Conservation (phyloP, 352 stramenopile species). For the Globisporangium cederbergense region DNA sequence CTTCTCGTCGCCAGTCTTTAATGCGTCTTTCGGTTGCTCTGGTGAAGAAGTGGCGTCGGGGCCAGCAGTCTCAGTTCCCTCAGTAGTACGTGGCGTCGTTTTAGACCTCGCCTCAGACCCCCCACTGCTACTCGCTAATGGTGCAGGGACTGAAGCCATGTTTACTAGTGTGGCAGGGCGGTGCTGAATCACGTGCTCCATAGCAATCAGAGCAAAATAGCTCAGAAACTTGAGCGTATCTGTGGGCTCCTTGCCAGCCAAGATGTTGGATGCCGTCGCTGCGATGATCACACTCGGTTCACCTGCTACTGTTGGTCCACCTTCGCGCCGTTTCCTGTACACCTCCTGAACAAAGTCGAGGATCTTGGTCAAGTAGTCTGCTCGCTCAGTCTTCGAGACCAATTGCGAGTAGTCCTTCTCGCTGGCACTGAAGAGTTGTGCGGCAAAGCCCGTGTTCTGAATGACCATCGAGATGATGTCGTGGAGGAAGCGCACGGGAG, state of each 20-base stretch:
- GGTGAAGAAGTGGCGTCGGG: too few relatives aligned
- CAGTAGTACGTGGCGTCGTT: not conserved
- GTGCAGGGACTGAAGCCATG: not conserved
- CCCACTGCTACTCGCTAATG: not conserved
- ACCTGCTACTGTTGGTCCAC: conserved; percentile 1
- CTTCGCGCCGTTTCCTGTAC: conserved; percentile 34
- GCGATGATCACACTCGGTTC: conserved; percentile 42
- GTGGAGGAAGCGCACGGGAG: conserved; percentile 79
- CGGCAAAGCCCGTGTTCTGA: conserved; percentile 58
- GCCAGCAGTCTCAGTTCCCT: not conserved
- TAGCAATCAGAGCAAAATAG: conserved; percentile 53
- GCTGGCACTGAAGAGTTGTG: conserved; percentile 35
- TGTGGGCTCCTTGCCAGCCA: conserved; percentile 68
- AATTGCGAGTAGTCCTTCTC: conserved; percentile 72
- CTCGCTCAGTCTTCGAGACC: conserved; percentile 64
- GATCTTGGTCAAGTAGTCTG: conserved; percentile 72
- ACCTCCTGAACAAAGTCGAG: conserved; percentile 67
- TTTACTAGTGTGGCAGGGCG: conserved; percentile 9
- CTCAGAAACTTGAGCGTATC: conserved; percentile 79
- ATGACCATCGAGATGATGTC: conserved; percentile 75
- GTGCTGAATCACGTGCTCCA: conserved; percentile 47
- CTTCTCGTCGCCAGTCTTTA: not conserved
- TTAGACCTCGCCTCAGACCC: not conserved
- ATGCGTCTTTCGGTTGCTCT: not conserved
- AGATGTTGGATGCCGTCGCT: conserved; percentile 72